phyloP scores from a whole-genome alignment of 495 filamentous ascomycete genomes.

The Penicillium simplicissimum region DNA sequence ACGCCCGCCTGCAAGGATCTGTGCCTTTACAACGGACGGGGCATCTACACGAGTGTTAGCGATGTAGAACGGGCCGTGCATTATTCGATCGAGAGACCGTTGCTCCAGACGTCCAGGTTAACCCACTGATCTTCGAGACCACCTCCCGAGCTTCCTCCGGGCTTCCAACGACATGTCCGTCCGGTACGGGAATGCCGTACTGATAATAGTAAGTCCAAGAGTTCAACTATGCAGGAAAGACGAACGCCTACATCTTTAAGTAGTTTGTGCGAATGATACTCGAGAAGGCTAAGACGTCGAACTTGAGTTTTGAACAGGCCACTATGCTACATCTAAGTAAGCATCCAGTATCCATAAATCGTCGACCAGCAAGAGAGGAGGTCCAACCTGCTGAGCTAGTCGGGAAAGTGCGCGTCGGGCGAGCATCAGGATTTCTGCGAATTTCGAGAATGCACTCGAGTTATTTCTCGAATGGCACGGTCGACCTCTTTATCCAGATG shows the following conservation, averaged over 20 bases:
- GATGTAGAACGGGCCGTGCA: neutral
- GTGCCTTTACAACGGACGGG: conserved; percentile 35
- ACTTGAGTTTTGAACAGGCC: conserved; percentile 18
- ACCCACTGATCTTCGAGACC: conserved; percentile 29
- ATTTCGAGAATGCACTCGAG: neutral
- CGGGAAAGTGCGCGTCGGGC: conserved; percentile 4
- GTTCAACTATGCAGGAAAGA: neutral
- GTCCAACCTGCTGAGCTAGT: conserved; percentile 9
- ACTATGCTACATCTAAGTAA: conserved; percentile 9
- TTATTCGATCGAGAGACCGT: neutral
- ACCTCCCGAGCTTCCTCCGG: conserved; percentile 28
- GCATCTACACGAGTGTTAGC: conserved; percentile 16
- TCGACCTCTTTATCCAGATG: neutral
- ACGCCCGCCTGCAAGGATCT: conserved; percentile 36
- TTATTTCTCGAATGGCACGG: neutral
- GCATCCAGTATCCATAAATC: neutral
- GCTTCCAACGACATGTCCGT: conserved; percentile 26
- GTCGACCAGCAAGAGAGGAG: neutral
- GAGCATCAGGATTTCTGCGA: conserved; percentile 4
- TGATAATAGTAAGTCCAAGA: conserved; percentile 13
- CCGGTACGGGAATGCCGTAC: conserved; percentile 34
- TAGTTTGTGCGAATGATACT: conserved; percentile 32
- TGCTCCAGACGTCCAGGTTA: neutral
- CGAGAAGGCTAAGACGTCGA: conserved; percentile 26
- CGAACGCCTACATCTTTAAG: conserved; percentile 25